A percentile compares a stretch with the other conserved stretches of the same genome.
These are phyloP conservation scores for Lachancea waltii DNA, from an alignment of 805 yeast genomes.

Conservation along the genomic window DNA sequence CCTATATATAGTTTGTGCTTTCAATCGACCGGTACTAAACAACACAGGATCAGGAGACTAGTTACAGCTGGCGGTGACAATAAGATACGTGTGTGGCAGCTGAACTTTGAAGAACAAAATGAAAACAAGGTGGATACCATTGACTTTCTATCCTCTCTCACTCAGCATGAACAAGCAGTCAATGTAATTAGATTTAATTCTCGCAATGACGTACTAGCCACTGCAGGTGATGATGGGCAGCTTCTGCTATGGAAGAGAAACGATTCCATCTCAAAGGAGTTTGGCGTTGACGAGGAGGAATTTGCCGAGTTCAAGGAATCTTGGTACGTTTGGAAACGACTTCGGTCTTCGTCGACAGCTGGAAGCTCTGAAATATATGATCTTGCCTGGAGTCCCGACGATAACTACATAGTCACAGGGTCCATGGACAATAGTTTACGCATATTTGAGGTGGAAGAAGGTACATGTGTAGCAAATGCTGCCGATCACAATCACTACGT, in stretches of 20 bases:
- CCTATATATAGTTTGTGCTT: conserved; percentile 66
- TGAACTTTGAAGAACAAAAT: conserved; percentile 21
- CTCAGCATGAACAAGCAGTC: conserved; percentile 91
- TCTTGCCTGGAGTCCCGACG: conserved; percentile 87
- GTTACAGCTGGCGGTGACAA: conserved; percentile 95
- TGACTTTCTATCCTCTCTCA: conserved; percentile 70
- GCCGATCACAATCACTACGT: conserved; percentile 78
- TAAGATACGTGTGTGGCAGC: conserved; percentile 61
- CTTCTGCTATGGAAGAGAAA: conserved; percentile 71
- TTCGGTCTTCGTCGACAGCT: conserved; percentile 51
- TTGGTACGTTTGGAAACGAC: conserved; percentile 49
- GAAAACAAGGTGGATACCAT: conserved; percentile 39
- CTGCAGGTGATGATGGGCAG: conserved; percentile 94
- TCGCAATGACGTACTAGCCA: conserved; percentile 63
- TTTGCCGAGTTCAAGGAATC: conserved; percentile 55
- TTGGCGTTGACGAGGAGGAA: conserved; percentile 44
- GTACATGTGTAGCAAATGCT: conserved; percentile 40
- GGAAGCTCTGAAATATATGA: conserved; percentile 80
- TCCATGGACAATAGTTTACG: conserved; percentile 84
- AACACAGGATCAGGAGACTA: conserved; percentile 39
- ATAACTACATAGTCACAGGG: conserved; percentile 71
- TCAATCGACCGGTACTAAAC: conserved; percentile 40
- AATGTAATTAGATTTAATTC: conserved; percentile 79
- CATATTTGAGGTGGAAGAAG: conserved; percentile 53
- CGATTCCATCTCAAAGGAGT: conserved; percentile 49